Evolutionary conservation across 768 basidiomycete genomes (phyloP), one percentile per base, ranked within the genome.

Genomic region (Lyophyllum atratum): DNA sequence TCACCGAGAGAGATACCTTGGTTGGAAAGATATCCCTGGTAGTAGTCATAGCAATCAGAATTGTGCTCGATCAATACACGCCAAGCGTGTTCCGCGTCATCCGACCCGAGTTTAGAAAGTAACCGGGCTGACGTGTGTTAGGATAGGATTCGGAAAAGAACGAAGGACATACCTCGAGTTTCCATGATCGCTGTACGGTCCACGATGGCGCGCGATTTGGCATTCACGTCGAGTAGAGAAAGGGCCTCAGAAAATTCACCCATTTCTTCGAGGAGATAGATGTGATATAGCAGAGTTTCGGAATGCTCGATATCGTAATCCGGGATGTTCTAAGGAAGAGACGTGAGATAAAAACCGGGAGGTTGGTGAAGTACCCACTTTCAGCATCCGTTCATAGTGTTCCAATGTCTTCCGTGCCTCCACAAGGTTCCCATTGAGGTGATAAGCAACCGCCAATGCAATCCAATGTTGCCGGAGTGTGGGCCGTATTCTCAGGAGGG

Each of bases 401-500:
- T 91, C 85, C 26, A 96, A 70, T 1, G 92, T 83, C 26, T 83
- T 83, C 65, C 82, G 83, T 2, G 94, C 87, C 63, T 92, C 89
- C 11, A 70, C 64, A 3, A 84, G 70, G 59, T 95, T 87, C 6
- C 89, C 89, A 56, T 86, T 90, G 15, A 98, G 80, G 66, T 93
- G 89, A 70, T 93, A 88, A 3, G 95, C 94, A 25, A 98, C 83
- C 14, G 93, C 93, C 46, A 95, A 79, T 1, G 84, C 92, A 52
- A 94, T 74, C 97, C 97, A 99, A 69, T 95, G 90, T 55, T 89
- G 83, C 8, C 95, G 90, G 17, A 90, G 74, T 53, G 86, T 85
- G 0, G 96, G 95, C 14, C 95, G 86, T 14, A 93, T 70, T 55
- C 80, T 83, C 37, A 98, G 83, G 52, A 97, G 85, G 8, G 84